Evolutionary conservation across 495 filamentous ascomycete genomes (phyloP), one percentile per base, ranked within the genome.

Genomic region (Achaetomiella virescens): DNA sequence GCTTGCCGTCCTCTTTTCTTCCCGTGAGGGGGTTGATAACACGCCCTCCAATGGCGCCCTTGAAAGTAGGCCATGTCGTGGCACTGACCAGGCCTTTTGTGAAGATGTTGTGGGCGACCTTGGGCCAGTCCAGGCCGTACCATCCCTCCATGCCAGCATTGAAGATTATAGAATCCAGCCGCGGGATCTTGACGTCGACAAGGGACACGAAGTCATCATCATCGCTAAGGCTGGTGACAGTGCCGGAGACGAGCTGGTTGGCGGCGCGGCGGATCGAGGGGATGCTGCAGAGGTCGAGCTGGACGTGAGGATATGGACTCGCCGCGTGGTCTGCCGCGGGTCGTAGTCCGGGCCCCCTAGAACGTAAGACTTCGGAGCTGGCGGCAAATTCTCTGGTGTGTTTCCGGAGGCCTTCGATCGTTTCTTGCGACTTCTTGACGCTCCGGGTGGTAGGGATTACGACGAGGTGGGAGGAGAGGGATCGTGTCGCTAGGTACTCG

Each of bases 131-230:
- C 36, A 96, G 66, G n/a, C 86, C 88, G 8, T 72, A 80, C 84
- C 88, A 92, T 10, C 88, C 88, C n/a, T 91, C 91, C 24, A 89
- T 80, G 2, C 91, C 95, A 21, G 93, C 93, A 70, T 96, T 96
- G 67, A 91, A 84, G 41, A 97, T 78, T 9, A 90, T 77, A 5
- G 79, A 78, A 66, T 97, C 90, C 54, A 98, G 77, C 62, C 85
- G 85, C 14, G 87, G 84, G 59, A 86, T 74, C 54, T 55, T 76
- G 59, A 75, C 73, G 61, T 69, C 72, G 44, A 48, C 67, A 59
- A 69, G 73, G 24, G 59, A 76, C 56, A 54, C 76, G 25, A 69
- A 73, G 29, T 54, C 61, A 45, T 37, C 70, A 10, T 31, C 67
- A 47, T 43, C 31, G 37, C 43, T 55, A n/a, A 73, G 74, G 53